phyloP scores from a whole-genome alignment of 176 grass and related monocot genomes.

The Cenchrus purpureus region DNA sequence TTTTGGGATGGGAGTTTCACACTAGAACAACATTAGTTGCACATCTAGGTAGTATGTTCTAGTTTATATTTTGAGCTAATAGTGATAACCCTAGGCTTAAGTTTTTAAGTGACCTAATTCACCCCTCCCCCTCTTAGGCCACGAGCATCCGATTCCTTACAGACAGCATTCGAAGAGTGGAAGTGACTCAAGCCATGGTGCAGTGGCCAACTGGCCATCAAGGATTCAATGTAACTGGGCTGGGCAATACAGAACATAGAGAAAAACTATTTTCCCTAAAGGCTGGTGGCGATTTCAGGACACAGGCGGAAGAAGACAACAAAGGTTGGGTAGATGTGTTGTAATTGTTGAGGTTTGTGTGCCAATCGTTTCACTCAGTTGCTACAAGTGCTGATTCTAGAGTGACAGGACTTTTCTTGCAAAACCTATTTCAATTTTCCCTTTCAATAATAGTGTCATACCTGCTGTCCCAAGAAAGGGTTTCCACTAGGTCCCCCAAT shows the following conservation, averaged over 20 bases:
- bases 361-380: neutral
- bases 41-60: too few species aligned
- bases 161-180: neutral
- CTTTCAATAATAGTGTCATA: constrained; percentile 17
- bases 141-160: too few species aligned
- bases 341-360: constrained; percentile 1
- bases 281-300: neutral
- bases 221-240: neutral
- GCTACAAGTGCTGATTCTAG: neutral
- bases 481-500: constrained; percentile 94
- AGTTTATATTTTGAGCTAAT: too few species aligned
- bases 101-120: too few species aligned
- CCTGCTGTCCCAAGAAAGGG: constrained; percentile 98
- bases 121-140: too few species aligned
- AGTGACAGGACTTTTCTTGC: neutral
- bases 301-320: neutral
- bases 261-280: constrained; percentile 1
- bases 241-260: neutral
- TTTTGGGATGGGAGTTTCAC: too few species aligned
- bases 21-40: too few species aligned
- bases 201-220: neutral
- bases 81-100: too few species aligned
- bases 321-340: neutral
- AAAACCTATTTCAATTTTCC: too few species aligned
- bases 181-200: neutral